Conservation (phyloP, 305 asterid species). For the Fraxinus greggii region DNA sequence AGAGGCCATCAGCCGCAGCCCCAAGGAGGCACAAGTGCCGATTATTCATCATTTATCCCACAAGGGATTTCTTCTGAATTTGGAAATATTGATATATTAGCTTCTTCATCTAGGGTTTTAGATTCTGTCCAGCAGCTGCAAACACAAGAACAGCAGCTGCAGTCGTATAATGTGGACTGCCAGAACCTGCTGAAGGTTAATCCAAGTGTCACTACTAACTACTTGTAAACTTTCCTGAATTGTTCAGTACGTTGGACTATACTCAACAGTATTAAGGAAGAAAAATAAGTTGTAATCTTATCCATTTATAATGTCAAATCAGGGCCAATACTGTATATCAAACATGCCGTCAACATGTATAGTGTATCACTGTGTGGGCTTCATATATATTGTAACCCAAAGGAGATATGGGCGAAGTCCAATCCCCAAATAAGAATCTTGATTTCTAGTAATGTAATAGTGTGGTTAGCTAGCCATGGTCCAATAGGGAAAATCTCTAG, state of each 20-base stretch:
- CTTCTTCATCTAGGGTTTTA: constrained; percentile 46
- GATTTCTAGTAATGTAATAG: not conserved
- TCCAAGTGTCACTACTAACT: not conserved
- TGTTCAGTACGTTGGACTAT: not conserved
- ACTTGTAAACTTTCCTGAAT: not conserved
- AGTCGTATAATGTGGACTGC: constrained; percentile 54
- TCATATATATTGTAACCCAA: not conserved
- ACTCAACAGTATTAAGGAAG: not conserved
- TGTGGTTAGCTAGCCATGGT: not conserved
- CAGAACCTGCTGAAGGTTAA: constrained; percentile 49
- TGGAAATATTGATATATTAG: constrained; percentile 30
- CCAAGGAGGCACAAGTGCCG: constrained; percentile 1
- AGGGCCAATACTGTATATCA: not conserved
- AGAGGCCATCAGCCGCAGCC: constrained; percentile 34
- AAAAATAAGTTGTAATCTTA: not conserved
- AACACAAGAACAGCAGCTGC: constrained; percentile 41
- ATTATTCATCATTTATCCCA: constrained; percentile 37
- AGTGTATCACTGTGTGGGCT: not conserved
- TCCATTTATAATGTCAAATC: not conserved
- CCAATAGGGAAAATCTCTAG: not conserved
- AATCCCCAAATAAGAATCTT: not conserved
- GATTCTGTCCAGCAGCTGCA: constrained; percentile 35
- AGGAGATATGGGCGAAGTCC: constrained; percentile 14
- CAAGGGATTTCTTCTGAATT: constrained; percentile 26
- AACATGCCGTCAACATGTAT: not conserved